These are phyloP conservation scores for Ceratocystis cacaofunesta DNA, from an alignment of 2,329 filamentous ascomycete species.

Conservation along the genomic window DNA sequence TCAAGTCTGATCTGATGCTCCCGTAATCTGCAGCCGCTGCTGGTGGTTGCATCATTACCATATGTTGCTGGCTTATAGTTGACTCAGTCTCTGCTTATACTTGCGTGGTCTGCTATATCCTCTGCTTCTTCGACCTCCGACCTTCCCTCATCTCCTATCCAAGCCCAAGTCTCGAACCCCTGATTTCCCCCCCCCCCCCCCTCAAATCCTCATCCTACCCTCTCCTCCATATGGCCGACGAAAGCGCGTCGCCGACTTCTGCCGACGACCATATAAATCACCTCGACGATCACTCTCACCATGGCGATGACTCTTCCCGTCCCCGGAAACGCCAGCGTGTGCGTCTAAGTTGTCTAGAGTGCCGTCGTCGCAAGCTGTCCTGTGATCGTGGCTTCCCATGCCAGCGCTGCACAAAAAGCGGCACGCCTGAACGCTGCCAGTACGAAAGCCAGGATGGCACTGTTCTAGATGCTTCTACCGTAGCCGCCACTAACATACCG, in stretches of 20 bases:
- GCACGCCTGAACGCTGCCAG: slow-evolving; percentile 43
- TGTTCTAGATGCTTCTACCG: slow-evolving; percentile 30
- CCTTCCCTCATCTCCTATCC: background rate
- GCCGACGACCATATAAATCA: background rate
- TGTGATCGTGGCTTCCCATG: slow-evolving; percentile 48
- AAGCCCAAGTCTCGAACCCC: background rate
- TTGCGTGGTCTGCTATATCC: background rate
- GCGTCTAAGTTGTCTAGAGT: slow-evolving; percentile 45
- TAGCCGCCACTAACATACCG: slow-evolving; percentile 22
- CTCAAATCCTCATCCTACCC: background rate
- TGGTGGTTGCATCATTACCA: background rate
- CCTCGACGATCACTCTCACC: background rate
- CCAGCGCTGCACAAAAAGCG: slow-evolving; percentile 47
- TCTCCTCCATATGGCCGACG: slow-evolving; percentile 9
- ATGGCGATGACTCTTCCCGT: slow-evolving; percentile 20
- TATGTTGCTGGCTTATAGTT: background rate
- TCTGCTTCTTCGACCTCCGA: no score
- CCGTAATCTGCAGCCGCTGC: background rate
- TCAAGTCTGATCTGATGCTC: background rate
- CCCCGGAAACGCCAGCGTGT: slow-evolving; percentile 45
- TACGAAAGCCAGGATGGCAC: slow-evolving; percentile 43
- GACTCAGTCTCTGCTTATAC: background rate
- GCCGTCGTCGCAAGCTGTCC: slow-evolving; percentile 44
- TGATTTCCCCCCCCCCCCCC: background rate
- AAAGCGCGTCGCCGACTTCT: slow-evolving; percentile 13